Evolutionary conservation across 75 land plant genomes (phyloP), one percentile per base, ranked within the genome.

Genomic region (Picea sitchensis): DNA sequence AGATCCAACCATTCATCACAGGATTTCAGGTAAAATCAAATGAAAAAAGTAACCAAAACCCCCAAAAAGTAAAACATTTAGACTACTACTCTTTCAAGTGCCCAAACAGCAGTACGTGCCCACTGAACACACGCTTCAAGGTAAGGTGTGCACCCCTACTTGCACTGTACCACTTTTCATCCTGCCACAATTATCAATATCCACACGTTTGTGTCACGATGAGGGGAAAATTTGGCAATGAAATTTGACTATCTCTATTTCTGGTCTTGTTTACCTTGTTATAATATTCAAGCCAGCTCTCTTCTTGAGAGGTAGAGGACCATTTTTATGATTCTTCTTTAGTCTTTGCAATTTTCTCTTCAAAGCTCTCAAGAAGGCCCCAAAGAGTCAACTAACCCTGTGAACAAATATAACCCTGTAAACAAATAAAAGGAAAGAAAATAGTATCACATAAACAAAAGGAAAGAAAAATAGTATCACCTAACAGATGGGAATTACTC

Each of bases 101-200:
- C 92, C 75, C 67, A 83, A 32, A 92, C 98, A 32, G 86, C 60
- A 0, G 86, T 79, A 32, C 98, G 92, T 71, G 98, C 98, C 78
- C 88, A 88, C 79, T 95, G 95, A 77, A 95, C 98, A 95, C 98
- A 69, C 95, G 95, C 82, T 95, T 95, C 58, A 95, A 84, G 13
- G 87, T 86, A 21, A 92, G 89, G 82, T 95, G 98, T 80, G 26
- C 26, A 26, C 26, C 26, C 26, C 26, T 26, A 26, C 26, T 26
- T 26, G 26, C 26, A 26, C 26, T 90, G 57, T 95, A 95, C 8
- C 98, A 79, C 73, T 95, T 95, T 18, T 92, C 92, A 88, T 95
- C 98, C 98, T 95, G 61, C 12, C 36, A 51, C 65, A 21, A 82
- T 32, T 51, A 51, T 6, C 23, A 59, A 36, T 26, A 26, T 26